A percentile compares a stretch with the other conserved stretches of the same genome.
These are phyloP conservation scores for Colletotrichum sp. DNA, from an alignment of 2,329 filamentous ascomycete species.

Conservation along the genomic window DNA sequence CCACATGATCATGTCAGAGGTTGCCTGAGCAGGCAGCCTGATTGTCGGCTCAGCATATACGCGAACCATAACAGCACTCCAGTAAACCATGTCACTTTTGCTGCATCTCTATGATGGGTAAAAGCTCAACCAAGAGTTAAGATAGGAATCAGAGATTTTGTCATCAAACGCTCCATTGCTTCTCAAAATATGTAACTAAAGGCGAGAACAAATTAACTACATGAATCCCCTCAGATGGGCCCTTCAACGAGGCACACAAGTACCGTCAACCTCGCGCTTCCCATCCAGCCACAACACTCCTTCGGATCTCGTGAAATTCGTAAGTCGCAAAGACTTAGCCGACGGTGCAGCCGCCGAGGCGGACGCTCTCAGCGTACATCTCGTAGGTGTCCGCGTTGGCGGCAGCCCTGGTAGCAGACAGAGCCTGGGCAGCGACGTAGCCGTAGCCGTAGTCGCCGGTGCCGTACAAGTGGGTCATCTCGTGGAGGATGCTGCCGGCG, in stretches of 20 bases:
- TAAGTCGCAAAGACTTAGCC: not conserved
- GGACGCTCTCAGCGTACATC: constrained; percentile 18
- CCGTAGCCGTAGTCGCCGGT: constrained; percentile 13
- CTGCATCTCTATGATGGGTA: too few relatives aligned
- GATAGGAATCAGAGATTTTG: not conserved
- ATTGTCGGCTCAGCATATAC: too few relatives aligned
- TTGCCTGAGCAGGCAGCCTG: too few relatives aligned
- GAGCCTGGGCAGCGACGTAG: not conserved
- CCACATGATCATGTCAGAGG: too few relatives aligned
- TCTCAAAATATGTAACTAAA: not conserved
- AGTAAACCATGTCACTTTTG: too few relatives aligned
- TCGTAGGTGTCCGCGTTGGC: constrained; percentile 18
- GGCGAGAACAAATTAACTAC: not conserved
- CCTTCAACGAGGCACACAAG: not conserved
- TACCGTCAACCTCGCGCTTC: not conserved
- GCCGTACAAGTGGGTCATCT: constrained; percentile 18
- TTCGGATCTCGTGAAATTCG: not conserved
- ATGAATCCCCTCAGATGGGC: not conserved
- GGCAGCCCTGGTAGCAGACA: constrained; percentile 9
- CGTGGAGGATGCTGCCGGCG: constrained; percentile 12
- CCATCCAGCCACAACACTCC: not conserved
- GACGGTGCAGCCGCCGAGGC: constrained; percentile 16
- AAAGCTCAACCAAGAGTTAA: too few relatives aligned
- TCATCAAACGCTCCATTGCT: not conserved
- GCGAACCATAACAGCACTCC: too few relatives aligned